Evolutionary conservation across 805 yeast species (phyloP).

Genomic region (Saturnispora sekii): DNA sequence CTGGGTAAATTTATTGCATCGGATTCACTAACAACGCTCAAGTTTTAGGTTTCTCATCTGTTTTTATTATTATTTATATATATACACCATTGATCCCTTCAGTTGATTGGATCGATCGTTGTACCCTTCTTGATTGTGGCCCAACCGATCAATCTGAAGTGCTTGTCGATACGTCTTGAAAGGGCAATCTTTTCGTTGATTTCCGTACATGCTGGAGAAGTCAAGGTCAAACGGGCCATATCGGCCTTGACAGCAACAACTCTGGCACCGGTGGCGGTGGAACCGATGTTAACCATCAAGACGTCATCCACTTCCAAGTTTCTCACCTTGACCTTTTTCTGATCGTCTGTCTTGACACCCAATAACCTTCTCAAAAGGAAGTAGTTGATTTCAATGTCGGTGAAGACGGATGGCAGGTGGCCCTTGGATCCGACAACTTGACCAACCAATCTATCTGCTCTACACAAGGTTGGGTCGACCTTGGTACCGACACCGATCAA

Average conservation of each 20-base stretch:
- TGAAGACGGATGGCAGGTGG: slow-evolving; percentile 88
- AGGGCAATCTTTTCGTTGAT: slow-evolving; percentile 96
- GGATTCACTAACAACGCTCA: slow-evolving; percentile 10
- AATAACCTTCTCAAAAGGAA: slow-evolving; percentile 91
- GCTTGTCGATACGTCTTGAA: slow-evolving; percentile 98
- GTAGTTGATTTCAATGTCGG: slow-evolving; percentile 95
- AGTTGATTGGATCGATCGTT: slow-evolving; percentile 67
- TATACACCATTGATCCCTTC: slow-evolving; percentile 8
- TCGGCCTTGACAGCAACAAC: slow-evolving; percentile 97
- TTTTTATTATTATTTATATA: slow-evolving; percentile 1
- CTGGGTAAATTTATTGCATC: slow-evolving; percentile 56
- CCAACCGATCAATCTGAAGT: slow-evolving; percentile 99
- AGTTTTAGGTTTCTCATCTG: not conserved
- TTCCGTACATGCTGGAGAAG: slow-evolving; percentile 98
- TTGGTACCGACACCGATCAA: slow-evolving; percentile 98
- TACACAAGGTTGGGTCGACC: slow-evolving; percentile 96
- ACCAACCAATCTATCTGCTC: slow-evolving; percentile 98
- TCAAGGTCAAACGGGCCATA: slow-evolving; percentile 95
- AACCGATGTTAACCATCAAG: slow-evolving; percentile 97
- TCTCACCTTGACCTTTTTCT: slow-evolving; percentile 93
- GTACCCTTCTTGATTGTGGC: slow-evolving; percentile 95
- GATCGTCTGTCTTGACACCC: slow-evolving; percentile 98
- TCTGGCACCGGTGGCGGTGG: slow-evolving; percentile 99
- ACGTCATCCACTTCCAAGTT: slow-evolving; percentile 92
- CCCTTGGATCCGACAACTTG: slow-evolving; percentile 98